Evolutionary conservation across 805 yeast species (phyloP).

Genomic region (Candida endomychidarum): DNA sequence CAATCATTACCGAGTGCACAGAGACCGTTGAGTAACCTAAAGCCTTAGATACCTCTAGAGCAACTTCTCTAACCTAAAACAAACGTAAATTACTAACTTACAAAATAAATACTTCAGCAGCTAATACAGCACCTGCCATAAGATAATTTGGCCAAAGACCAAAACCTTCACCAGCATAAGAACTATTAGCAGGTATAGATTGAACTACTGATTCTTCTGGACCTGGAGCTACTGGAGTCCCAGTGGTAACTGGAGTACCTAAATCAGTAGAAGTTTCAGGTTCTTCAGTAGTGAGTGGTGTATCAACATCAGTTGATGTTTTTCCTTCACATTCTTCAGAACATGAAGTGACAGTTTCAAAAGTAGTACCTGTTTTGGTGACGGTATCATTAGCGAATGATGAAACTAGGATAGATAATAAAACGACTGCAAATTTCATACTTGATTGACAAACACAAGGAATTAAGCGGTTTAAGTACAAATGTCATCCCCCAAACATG

Average conservation of each 20-base stretch:
- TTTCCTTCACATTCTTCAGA: slow-evolving; percentile 15
- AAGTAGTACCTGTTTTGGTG: slow-evolving; percentile 21
- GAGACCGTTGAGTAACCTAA: no score
- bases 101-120: neutral
- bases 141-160: neutral
- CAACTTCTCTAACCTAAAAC: no score
- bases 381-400: slow-evolving; percentile 21
- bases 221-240: neutral
- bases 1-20: no score
- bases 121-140: neutral
- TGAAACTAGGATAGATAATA: slow-evolving; percentile 9
- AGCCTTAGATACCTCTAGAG: no score
- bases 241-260: neutral
- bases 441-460: no score
- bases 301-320: neutral
- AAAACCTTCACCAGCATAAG: neutral
- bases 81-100: no score
- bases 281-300: neutral
- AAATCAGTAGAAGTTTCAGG: neutral
- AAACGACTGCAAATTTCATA: slow-evolving; percentile 10
- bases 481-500: no score
- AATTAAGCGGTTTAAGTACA: no score
- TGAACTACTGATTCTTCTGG: no score
- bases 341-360: slow-evolving; percentile 27
- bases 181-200: no score